phyloP scores from a whole-genome alignment of 345 rosid genomes.

The Salix brachista region DNA sequence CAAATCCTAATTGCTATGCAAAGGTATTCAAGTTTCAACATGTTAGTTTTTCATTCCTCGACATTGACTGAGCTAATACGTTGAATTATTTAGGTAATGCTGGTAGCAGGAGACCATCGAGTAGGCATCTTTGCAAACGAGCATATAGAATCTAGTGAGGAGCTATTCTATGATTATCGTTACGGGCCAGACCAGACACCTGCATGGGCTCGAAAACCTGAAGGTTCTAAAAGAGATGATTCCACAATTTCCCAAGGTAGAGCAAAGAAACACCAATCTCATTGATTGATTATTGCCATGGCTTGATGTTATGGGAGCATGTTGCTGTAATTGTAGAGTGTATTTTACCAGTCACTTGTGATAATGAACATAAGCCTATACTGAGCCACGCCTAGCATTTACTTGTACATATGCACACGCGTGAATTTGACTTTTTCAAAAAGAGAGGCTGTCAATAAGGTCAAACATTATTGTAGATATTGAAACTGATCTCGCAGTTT shows the following conservation, averaged over 20 bases:
- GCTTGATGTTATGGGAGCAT: not conserved
- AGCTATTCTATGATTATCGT: conserved; percentile 90
- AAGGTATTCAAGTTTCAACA: conserved; percentile 49
- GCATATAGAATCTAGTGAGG: conserved; percentile 86
- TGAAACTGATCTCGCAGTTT: not conserved
- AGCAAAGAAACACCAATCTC: conserved; percentile 97
- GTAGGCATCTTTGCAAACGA: conserved; percentile 97
- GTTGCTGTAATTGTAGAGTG: not conserved
- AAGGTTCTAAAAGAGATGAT: conserved; percentile 81
- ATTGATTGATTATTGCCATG: conserved; percentile 34
- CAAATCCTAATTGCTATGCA: conserved; percentile 94
- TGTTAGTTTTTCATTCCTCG: not conserved
- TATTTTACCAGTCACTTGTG: not conserved
- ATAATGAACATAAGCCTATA: not conserved
- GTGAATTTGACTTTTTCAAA: not conserved
- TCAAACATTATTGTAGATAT: conserved; percentile 6
- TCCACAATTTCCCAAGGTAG: conserved; percentile 67
- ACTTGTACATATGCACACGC: conserved; percentile 17
- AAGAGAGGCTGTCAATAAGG: conserved; percentile 17
- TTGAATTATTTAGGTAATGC: conserved; percentile 65
- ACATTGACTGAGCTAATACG: not conserved
- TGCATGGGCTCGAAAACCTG: conserved; percentile 93
- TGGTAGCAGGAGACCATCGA: conserved; percentile 98
- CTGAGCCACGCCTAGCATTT: not conserved
- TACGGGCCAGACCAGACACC: conserved; percentile 99